Conservation (phyloP, 345 rosid species). For the Clarkia xantiana region DNA sequence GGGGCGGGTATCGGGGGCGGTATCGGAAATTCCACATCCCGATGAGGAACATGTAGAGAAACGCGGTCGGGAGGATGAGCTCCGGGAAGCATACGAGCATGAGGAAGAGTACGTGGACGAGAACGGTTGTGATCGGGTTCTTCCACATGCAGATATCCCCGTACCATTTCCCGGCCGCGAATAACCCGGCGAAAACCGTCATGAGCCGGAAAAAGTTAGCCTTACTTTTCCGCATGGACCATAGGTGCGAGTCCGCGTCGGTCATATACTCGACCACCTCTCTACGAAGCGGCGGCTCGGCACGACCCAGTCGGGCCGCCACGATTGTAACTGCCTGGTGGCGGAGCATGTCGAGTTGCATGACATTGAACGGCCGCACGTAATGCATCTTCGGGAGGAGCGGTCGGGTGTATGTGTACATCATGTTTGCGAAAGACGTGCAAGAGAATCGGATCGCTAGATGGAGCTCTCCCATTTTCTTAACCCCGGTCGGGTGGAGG, state of each 20-base stretch:
- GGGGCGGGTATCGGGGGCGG: constrained; percentile 91
- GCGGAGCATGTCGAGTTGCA: constrained; percentile 80
- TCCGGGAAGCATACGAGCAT: constrained; percentile 89
- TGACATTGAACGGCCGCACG: constrained; percentile 59
- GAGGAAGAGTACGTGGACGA: constrained; percentile 69
- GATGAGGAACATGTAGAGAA: constrained; percentile 84
- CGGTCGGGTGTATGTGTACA: constrained; percentile 70
- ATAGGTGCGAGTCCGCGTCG: constrained; percentile 81
- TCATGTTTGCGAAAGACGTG: constrained; percentile 70
- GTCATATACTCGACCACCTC: constrained; percentile 95
- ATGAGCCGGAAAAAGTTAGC: constrained; percentile 81
- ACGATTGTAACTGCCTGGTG: constrained; percentile 78
- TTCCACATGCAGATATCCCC: constrained; percentile 74
- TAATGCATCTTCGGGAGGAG: constrained; percentile 94
- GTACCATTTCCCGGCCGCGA: constrained; percentile 79
- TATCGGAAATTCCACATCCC: constrained; percentile 89
- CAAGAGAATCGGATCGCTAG: constrained; percentile 78
- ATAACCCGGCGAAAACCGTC: constrained; percentile 61
- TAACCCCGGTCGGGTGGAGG: constrained; percentile 77
- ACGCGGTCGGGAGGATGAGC: constrained; percentile 70
- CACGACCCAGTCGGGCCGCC: constrained; percentile 65
- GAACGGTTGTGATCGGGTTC: constrained; percentile 74
- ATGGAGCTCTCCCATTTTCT: constrained; percentile 96
- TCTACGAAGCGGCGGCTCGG: constrained; percentile 87
- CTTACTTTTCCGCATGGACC: constrained; percentile 98